Evolutionary conservation across 2,329 filamentous ascomycete genomes (phyloP).

Genomic region (Talaromyces sp.): DNA sequence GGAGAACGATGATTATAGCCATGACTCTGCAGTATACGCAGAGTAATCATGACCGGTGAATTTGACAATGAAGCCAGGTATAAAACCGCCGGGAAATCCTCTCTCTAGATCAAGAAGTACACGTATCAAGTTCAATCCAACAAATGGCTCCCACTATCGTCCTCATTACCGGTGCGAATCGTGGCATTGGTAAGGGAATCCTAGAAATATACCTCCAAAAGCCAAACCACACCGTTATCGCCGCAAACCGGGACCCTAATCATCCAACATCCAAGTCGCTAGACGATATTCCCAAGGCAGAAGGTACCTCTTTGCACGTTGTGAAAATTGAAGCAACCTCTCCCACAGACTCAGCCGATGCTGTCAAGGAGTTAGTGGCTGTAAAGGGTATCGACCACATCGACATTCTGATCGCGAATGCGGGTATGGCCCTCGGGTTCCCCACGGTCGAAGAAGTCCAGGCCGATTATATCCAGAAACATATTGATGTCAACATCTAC

Average conservation of each 20-base stretch:
- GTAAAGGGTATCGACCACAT: conserved; percentile 39
- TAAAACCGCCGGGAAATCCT: background rate
- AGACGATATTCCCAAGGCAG: conserved; percentile 32
- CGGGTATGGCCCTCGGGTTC: conserved; percentile 36
- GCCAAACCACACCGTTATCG: conserved; percentile 13
- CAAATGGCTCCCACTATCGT: background rate
- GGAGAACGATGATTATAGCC: background rate
- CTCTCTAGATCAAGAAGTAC: background rate
- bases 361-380: conserved; percentile 30
- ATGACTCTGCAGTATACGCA: background rate
- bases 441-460: conserved; percentile 20
- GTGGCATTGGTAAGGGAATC: conserved; percentile 9
- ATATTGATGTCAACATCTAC: conserved; percentile 34
- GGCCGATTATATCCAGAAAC: conserved; percentile 23
- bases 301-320: conserved; percentile 38
- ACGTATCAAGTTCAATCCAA: background rate
- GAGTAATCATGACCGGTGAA: background rate
- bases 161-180: conserved; percentile 10
- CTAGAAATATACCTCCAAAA: conserved; percentile 9
- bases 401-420: conserved; percentile 54
- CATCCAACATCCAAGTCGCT: background rate
- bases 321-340: conserved; percentile 43
- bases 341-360: conserved; percentile 32
- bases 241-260: background rate
- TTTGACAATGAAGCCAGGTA: background rate